Conservation (phyloP, 2,329 filamentous ascomycete genomes). For the Samsoniella hepiali region DNA sequence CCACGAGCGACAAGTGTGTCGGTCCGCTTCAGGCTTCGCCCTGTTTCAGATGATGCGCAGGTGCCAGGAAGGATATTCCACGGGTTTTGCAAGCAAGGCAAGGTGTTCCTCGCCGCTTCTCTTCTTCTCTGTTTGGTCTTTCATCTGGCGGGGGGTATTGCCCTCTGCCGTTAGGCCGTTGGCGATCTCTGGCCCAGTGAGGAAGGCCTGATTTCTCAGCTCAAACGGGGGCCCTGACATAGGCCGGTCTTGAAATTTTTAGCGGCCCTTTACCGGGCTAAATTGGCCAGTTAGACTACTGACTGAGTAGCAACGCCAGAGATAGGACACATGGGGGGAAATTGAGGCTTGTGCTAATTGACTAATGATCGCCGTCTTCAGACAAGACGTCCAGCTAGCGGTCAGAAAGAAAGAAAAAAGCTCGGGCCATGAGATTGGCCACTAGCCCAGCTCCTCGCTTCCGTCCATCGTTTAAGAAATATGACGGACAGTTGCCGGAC, state of each 20-base stretch:
- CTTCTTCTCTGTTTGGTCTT: background rate
- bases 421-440: background rate
- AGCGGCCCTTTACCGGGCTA: background rate
- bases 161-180: constrained; percentile 4
- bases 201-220: constrained; percentile 12
- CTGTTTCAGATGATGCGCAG: constrained; percentile 6
- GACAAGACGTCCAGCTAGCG: background rate
- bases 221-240: background rate
- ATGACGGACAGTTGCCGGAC: background rate
- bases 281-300: too few relatives aligned
- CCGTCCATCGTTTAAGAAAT: background rate
- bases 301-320: too few relatives aligned
- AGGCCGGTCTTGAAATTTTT: background rate
- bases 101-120: too few relatives aligned
- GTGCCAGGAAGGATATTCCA: background rate
- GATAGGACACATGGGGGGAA: too few relatives aligned
- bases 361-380: background rate
- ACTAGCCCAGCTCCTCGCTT: background rate
- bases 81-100: background rate
- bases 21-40: background rate
- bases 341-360: background rate
- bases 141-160: background rate
- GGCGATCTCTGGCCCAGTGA: background rate
- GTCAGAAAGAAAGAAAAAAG: background rate
- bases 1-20: background rate